Base-by-base conservation (phyloP, 768 basidiomycete genomes). In the Tylopilus intermedius region DNA sequence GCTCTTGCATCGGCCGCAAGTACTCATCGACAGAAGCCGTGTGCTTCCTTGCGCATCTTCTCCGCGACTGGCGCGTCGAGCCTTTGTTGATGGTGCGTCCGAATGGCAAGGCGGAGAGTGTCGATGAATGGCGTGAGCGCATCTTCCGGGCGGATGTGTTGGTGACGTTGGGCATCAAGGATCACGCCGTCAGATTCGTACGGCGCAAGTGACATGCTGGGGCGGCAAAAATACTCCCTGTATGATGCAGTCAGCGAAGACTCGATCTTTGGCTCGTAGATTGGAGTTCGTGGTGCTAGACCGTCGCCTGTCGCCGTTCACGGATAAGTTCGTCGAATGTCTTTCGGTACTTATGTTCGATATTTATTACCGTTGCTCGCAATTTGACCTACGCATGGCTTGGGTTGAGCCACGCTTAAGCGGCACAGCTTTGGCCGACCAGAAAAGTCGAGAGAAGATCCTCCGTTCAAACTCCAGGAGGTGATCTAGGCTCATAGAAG, bases 11-110 rank as follows among this genome's bases (percentile, higher is more conserved):
- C 5, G 82, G 81, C 3, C 68, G 77, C 32, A 79, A 75, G 55
- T 83, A 83, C 56, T 75, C 80, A 2, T 69, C 72, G 1, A 73
- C 71, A 0, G 80, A 83, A 60, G 71, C 73, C 1, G 72, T 82
- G 14, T 74, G 72, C 43, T 79, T 83, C 70, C 70, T 84, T n/a
- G 71, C 77, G 0, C 63, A 74, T 57, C 61, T 83, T 4, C 62
- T 81, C 9, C 68, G 77, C 4, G 81, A 82, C 45, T 83, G 76
- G 76, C 72, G 64, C 24, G 61, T 83, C 10, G 74, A 78, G 50
- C 78, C 79, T 1, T 43, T 72, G 11, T 59, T 81, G 24, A 32
- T 32, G 10, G 40, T 38, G 9, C 54, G 43, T 18, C 45, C 37
- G 8, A 37, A 41, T 5, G 57, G 57, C 14, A 33, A 41, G 29